Base-by-base conservation (phyloP, 2,329 filamentous ascomycete genomes). In the Microsporum canis region DNA sequence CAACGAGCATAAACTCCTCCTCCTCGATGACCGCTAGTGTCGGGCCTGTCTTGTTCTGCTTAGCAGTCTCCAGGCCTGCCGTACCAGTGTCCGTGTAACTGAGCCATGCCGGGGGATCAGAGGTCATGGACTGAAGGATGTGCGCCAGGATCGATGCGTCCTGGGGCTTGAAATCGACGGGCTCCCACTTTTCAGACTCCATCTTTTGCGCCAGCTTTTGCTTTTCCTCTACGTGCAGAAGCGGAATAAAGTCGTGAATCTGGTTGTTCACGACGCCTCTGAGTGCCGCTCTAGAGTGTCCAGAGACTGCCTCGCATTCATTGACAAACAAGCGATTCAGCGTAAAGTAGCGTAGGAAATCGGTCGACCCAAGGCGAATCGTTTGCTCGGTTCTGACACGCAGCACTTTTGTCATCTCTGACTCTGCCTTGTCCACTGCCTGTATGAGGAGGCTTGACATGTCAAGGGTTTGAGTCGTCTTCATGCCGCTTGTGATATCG, bases 221-320 rank as follows among this genome's bases (percentile, higher is more conserved):
- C 68, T 87, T 88, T 72, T 90, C 86, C 1, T 79, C 75, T 61
- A 90, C 87, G 23, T 86, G 85, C 66, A 89, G 83, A 38, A 80
- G 80, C 61, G 87, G 81, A 29, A 92, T 85, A 70, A 91, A 94
- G 12, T 89, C 87, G 67, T 84, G 87, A 71, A 95, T 92, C 65
- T 95, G 89, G 34, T 80, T 81, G 66, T 92, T 91, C 63, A 95
- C 87, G 36, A 91, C 82, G 17, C 82, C 88, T 74, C 92, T 92
- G 4, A 95, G 76, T 1, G 85, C 79, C 2, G 85, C 86, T 6
- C 89, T 88, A 62, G 88, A 88, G 61, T 88, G 82, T 0, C 89
- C 89, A 27, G 88, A 92, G 23, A 94, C 85, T 14, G 88, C 87
- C 72, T 95, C 89, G 69, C 89, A 94, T 71, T 95, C 89, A 63